These are phyloP conservation scores for Lentinula lateritia DNA, from an alignment of 768 basidiomycete genomes.

Conservation along the genomic window DNA sequence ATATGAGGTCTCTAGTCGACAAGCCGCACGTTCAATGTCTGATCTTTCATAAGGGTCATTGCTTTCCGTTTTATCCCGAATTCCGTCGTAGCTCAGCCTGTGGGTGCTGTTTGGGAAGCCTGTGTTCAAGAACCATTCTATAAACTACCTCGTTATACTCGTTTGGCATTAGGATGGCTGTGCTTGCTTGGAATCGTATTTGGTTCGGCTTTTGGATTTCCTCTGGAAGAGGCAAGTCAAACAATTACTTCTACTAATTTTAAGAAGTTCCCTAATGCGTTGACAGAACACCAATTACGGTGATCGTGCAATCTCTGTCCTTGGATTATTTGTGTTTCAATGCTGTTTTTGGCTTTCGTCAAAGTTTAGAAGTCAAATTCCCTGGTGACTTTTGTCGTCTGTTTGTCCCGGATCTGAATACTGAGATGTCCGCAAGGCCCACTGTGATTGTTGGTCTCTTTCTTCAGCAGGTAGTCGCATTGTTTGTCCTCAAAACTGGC, in stretches of 20 bases:
- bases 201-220: conserved; percentile 84
- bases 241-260: not conserved
- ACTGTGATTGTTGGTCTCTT: conserved; percentile 87
- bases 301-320: conserved; percentile 76
- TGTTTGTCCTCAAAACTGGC: conserved; percentile 82
- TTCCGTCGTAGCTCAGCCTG: conserved; percentile 62
- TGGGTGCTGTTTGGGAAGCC: conserved; percentile 66
- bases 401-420: not conserved
- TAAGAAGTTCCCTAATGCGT: not conserved
- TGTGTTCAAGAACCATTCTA: conserved; percentile 65
- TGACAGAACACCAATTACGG: conserved; percentile 57
- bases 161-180: conserved; percentile 70
- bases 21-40: not conserved
- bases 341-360: conserved; percentile 67
- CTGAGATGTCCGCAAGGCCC: conserved; percentile 39
- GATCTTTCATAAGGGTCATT: conserved; percentile 45
- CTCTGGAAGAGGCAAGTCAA: conserved; percentile 40
- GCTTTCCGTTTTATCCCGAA: conserved; percentile 83
- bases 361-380: conserved; percentile 53
- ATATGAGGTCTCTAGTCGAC: not conserved
- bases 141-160: conserved; percentile 39
- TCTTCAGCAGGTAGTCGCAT: conserved; percentile 78
- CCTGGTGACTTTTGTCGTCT: conserved; percentile 48
- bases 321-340: conserved; percentile 80
- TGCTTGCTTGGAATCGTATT: conserved; percentile 73